These are phyloP conservation scores for Thermochaetoides thermophila DNA, from an alignment of 495 filamentous ascomycete genomes.

Conservation along the genomic window DNA sequence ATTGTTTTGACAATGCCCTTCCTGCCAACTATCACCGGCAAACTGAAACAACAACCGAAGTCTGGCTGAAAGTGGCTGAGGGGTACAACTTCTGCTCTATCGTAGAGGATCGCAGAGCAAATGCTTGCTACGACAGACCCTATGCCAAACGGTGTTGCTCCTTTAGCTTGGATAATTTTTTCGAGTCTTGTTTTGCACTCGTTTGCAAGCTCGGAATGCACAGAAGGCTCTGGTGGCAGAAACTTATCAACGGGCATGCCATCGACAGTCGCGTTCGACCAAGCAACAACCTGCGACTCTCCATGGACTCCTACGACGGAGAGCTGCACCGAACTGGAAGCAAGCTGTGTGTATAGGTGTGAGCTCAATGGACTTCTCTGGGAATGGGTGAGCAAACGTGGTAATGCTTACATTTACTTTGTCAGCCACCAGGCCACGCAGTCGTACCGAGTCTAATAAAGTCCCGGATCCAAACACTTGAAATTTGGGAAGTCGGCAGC, in stretches of 20 bases:
- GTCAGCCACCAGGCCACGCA: slow-evolving; percentile 24
- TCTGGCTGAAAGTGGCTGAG: slow-evolving; percentile 23
- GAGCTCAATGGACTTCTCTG: not conserved
- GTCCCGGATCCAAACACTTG: slow-evolving; percentile 32
- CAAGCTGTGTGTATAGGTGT: slow-evolving; percentile 10
- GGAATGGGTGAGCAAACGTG: not conserved
- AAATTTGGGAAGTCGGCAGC: slow-evolving; percentile 20
- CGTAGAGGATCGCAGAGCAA: slow-evolving; percentile 24
- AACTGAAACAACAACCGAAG: slow-evolving; percentile 22
- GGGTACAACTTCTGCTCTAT: slow-evolving; percentile 16
- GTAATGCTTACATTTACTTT: slow-evolving; percentile 15
- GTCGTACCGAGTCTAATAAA: slow-evolving; percentile 24
- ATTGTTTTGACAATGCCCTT: slow-evolving; percentile 17
- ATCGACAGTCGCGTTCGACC: slow-evolving; percentile 22
- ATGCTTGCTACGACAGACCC: slow-evolving; percentile 21
- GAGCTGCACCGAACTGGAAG: slow-evolving; percentile 23
- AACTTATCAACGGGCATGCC: slow-evolving; percentile 18
- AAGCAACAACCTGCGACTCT: slow-evolving; percentile 27
- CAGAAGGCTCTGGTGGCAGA: slow-evolving; percentile 7
- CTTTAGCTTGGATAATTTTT: slow-evolving; percentile 23
- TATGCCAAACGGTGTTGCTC: slow-evolving; percentile 27
- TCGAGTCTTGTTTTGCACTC: slow-evolving; percentile 19
- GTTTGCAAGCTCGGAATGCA: slow-evolving; percentile 12
- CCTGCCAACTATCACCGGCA: slow-evolving; percentile 22
- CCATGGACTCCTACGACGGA: slow-evolving; percentile 33